Percentiles rank a stretch among this genome's conserved stretches.
Conservation (phyloP, 2,329 filamentous ascomycete genomes). For the Neofusicoccum laricinum region DNA sequence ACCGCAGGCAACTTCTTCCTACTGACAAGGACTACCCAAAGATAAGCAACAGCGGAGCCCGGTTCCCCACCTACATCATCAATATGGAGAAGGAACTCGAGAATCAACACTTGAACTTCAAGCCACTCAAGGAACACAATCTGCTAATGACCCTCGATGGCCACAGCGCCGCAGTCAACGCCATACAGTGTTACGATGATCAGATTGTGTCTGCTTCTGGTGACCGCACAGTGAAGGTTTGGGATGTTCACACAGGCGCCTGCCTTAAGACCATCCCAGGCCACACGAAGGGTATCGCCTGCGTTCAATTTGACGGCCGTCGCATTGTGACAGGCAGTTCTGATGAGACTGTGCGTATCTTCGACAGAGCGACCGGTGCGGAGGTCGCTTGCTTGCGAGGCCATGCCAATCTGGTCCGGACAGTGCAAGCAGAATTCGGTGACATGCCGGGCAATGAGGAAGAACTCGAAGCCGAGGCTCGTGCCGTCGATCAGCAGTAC, state of each 20-base stretch:
- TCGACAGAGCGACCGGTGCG: conserved; percentile 78
- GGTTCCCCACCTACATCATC: conserved; percentile 54
- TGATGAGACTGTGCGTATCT: conserved; percentile 93
- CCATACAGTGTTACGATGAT: conserved; percentile 81
- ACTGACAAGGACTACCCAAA: conserved; percentile 39
- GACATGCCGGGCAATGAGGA: conserved; percentile 78
- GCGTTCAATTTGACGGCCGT: conserved; percentile 91
- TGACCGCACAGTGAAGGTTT: conserved; percentile 89
- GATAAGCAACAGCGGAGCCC: conserved; percentile 38
- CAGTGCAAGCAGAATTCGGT: conserved; percentile 91
- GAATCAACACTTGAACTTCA: conserved; percentile 41
- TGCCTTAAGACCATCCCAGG: conserved; percentile 78
- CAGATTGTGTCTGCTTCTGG: conserved; percentile 94
- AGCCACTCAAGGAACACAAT: conserved; percentile 64
- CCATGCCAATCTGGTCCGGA: conserved; percentile 82
- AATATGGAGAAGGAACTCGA: conserved; percentile 44
- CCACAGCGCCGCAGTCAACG: conserved; percentile 90
- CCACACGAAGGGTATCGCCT: conserved; percentile 93
- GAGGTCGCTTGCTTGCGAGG: conserved; percentile 85
- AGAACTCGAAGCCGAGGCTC: conserved; percentile 71
- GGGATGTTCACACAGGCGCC: conserved; percentile 79
- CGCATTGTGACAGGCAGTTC: conserved; percentile 95
- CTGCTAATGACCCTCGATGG: conserved; percentile 78
- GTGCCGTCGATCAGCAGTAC: conserved; percentile 69
- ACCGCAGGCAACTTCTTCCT: conserved; percentile 55